A percentile compares a stretch with the other conserved stretches of the same genome.
These are phyloP conservation scores for Warburgia ugandensis DNA, from an alignment of 164 flowering plant species.

Conservation along the genomic window DNA sequence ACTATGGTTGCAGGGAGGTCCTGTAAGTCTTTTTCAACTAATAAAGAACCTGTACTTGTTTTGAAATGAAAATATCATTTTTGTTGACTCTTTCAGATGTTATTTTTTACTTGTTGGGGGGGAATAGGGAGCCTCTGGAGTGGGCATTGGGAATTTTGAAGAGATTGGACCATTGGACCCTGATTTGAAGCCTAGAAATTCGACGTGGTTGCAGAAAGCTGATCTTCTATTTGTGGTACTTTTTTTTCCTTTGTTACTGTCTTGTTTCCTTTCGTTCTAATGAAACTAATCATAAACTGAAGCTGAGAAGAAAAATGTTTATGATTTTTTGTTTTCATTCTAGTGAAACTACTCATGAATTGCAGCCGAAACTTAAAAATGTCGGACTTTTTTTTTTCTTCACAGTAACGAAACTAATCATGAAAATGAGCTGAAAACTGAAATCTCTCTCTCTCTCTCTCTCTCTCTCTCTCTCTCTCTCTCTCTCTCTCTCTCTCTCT, in stretches of 20 bases:
- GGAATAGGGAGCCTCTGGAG: slow-evolving; percentile 53
- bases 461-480: too few species aligned
- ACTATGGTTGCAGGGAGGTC: slow-evolving; percentile 68
- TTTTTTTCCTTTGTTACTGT: not conserved
- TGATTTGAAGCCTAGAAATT: slow-evolving; percentile 39
- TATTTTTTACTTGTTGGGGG: not conserved
- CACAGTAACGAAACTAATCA: not conserved
- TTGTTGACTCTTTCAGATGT: not conserved
- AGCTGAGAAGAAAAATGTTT: not conserved
- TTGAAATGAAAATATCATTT: not conserved
- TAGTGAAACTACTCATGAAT: not conserved
- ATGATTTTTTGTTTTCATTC: not conserved
- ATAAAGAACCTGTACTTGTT: not conserved
- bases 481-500: too few species aligned
- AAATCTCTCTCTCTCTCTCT: too few species aligned
- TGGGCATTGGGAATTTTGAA: slow-evolving; percentile 50
- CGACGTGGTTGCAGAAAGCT: slow-evolving; percentile 56
- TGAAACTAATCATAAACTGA: not conserved
- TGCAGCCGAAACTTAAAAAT: not conserved
- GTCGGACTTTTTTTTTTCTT: not conserved
- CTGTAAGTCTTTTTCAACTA: slow-evolving; percentile 28
- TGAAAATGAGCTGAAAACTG: not conserved
- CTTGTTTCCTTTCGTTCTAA: not conserved
- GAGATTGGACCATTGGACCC: slow-evolving; percentile 54
- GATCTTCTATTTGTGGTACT: slow-evolving; percentile 57